Base-by-base conservation (phyloP, 2,329 filamentous ascomycete species). In the Dactylellina sp. region DNA sequence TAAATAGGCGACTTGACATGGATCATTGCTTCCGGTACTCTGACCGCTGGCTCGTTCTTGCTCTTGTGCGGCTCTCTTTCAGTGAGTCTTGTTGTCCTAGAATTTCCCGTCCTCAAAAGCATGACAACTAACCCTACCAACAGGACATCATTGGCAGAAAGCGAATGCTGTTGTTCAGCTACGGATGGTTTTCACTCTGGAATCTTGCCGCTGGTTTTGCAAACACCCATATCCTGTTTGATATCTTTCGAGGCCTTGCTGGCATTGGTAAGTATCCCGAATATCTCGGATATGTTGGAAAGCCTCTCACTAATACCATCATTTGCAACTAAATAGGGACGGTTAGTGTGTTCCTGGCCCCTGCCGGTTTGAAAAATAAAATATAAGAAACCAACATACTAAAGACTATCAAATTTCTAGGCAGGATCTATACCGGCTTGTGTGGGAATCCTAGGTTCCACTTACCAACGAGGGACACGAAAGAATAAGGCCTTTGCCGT, bases 101-200 rank as follows among this genome's bases (percentile, higher is more conserved):
- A 40, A 12, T 40, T 2, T 28, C 20, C 14, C 12, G 24, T 14
- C 6, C 2, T 52, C 16, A 37, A 24, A 32, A 32, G 28, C 44
- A 52, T 16, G 37, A 12, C 7, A 7, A 25, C 14, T 32, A 14
- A 16, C 24, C 5, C 40, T n/a, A 46, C 6, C 14, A 47, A 56
- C 25, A 72, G 68, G 68, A 72, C 22, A 72, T 72, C 28, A 37
- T 72, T 39, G 88, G 88, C 0, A 84, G 88, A 79, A 86, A 86
- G 77, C 81, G 79, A 3, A 79, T 88, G 37, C 84, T 89, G 37
- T 76, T 88, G 6, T 76, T 81, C 59, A 87, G 87, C 1, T 84
- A 86, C 28, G 62, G 81, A 14, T 89, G 86, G 86, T 86, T 86
- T 40, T 81, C 84, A 0, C 42, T 85, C 3, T 88, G 85, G 83